These are phyloP conservation scores for Termitomyces heimii DNA, from an alignment of 768 basidiomycete species.

Conservation along the genomic window DNA sequence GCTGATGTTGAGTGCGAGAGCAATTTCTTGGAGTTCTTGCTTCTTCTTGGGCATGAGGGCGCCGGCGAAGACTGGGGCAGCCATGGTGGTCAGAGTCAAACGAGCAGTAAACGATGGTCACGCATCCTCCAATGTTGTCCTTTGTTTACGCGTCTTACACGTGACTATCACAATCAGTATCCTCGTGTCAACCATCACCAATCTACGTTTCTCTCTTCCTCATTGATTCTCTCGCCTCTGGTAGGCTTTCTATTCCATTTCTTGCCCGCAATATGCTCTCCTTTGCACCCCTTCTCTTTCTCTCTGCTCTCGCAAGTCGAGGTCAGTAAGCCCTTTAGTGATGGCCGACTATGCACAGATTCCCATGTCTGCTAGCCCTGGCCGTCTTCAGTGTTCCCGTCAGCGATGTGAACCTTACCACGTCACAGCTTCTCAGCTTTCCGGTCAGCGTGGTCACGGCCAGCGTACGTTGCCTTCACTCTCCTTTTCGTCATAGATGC, in stretches of 20 bases:
- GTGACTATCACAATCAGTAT: conserved; percentile 19
- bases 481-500: background rate
- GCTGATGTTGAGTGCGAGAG: conserved; percentile 43
- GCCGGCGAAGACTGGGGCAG: conserved; percentile 41
- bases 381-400: conserved; percentile 45
- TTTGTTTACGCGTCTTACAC: conserved; percentile 24
- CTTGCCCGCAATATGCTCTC: conserved; percentile 19
- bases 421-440: conserved; percentile 40
- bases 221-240: conserved; percentile 16
- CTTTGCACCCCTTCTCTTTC: conserved; percentile 26
- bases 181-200: background rate
- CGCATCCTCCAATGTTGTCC: conserved; percentile 11
- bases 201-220: conserved; percentile 5
- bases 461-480: conserved; percentile 21
- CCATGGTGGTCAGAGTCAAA: conserved; percentile 31
- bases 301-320: conserved; percentile 50
- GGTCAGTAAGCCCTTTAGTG: conserved; percentile 30
- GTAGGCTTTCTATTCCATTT: conserved; percentile 17
- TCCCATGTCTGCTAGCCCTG: conserved; percentile 20
- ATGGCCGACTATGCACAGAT: background rate
- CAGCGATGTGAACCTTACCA: conserved; percentile 29
- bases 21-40: conserved; percentile 58
- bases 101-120: conserved; percentile 17
- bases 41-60: conserved; percentile 63
- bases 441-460: conserved; percentile 23